Evolutionary conservation across 2,329 filamentous ascomycete species (phyloP), one percentile per base, ranked within the genome.

Genomic region (Neofusicoccum ribis): DNA sequence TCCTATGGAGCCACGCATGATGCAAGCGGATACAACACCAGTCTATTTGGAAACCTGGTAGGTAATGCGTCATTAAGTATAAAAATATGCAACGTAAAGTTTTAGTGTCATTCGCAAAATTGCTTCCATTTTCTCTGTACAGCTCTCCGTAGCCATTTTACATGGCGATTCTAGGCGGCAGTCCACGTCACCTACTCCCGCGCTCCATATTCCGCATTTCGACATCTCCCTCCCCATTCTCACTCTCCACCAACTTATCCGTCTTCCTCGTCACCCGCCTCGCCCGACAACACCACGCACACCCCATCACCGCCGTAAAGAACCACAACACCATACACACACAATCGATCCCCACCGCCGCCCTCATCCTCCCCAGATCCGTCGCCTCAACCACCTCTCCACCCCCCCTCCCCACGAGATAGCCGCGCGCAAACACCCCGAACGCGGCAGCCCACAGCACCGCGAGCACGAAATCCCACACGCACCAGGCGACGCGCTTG

Each of bases 391-490:
- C 17, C 2, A 0, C 39, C 1, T 12, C 51, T 5, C 20, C 20
- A 3, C n/a, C 51, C 36, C 5, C 23, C 20, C 14, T n/a, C 20
- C 5, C 39, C 6, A 12, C 14, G 5, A 58, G 1, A 12, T 17
- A 58, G 20, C 14, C 17, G 20, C 12, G 9, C 14, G 20, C 58
- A 23, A 61, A 61, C 27, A 61, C 58, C 8, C 58, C 58, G 1
- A 49, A 41, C 43, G 14, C 20, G 2, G 58, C 58, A 3, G 58
- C 58, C 58, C 58, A 61, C 58, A 61, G 58, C 58, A 49, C 58
- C 15, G 12, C 27, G 2, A 61, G 20, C 9, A 39, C 58, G 27
- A 20, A 34, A n/a, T 61, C 58, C 43, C 58, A 61, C 31, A 49
- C 43, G 41, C 41, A 47, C 58, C 43, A 61, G n/a, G 17, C 58